These are phyloP conservation scores for Osmozyma mogii DNA, from an alignment of 805 yeast species.

Conservation along the genomic window DNA sequence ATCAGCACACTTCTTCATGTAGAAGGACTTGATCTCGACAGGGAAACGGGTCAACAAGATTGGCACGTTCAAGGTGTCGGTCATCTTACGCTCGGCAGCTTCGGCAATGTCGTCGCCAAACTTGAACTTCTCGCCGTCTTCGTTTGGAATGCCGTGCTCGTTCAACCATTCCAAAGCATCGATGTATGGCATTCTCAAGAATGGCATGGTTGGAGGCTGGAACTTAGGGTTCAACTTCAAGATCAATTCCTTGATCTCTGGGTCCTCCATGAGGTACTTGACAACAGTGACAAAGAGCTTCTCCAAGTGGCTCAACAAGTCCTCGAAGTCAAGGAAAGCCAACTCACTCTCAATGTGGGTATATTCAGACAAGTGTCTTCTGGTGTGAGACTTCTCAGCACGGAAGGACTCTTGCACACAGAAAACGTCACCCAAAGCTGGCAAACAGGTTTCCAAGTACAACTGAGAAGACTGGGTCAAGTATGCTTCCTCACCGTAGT, in stretches of 20 bases:
- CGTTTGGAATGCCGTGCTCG: conserved; percentile 90
- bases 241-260: conserved; percentile 84
- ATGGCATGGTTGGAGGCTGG: conserved; percentile 75
- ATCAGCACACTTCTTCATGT: conserved; percentile 88
- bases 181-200: conserved; percentile 83
- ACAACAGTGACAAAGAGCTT: conserved; percentile 61
- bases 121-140: conserved; percentile 85
- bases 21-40: conserved; percentile 92
- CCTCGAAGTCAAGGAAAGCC: conserved; percentile 81
- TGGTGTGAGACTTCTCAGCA: conserved; percentile 97
- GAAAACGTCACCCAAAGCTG: conserved; percentile 94
- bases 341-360: conserved; percentile 96
- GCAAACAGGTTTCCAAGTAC: conserved; percentile 92
- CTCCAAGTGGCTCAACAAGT: conserved; percentile 80
- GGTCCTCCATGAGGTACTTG: conserved; percentile 76
- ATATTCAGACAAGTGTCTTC: conserved; percentile 95
- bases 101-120: conserved; percentile 99
- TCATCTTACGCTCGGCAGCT: conserved; percentile 99
- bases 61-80: conserved; percentile 89
- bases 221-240: conserved; percentile 90
- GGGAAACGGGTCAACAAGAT: conserved; percentile 93
- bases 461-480: conserved; percentile 96
- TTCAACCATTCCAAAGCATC: conserved; percentile 94
- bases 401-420: conserved; percentile 98
- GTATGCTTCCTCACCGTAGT: conserved; percentile 95